Evolutionary conservation across 805 yeast species (phyloP), one percentile per base, ranked within the genome.

Genomic region (Teunomyces funiuensis): DNA sequence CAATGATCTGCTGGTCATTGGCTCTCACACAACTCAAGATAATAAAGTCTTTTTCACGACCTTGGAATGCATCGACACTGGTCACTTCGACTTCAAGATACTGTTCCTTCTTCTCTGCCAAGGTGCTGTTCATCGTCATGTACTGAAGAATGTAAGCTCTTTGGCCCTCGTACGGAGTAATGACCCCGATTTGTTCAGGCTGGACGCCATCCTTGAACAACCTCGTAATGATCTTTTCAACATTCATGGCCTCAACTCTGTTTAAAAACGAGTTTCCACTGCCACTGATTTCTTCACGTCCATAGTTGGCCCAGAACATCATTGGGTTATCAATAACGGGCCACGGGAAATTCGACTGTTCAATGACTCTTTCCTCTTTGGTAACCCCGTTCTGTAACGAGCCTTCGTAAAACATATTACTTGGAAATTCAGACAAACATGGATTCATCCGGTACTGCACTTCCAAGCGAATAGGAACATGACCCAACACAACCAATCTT

Each of bases 391-490:
- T 89, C 61, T 89, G 97, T 51, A 90, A 74, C 31, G 85, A 76
- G 22, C 97, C 97, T 53, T 90, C 97, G 60, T 90, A 90, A 55
- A 88, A 90, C 86, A 86, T 83, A 58, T 88, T 88, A 52, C 91
- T 82, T 19, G 97, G 84, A 58, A 88, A 90, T 54, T 88, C 96
- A 49, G 91, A 79, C 40, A 90, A 65, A 46, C 82, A 74, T 6
- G 97, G 97, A 57, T 90, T 85, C 97, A 90, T 90, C 67, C 98
- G 83, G 64, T 90, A 90, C 62, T 90, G 98, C 25, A 89, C 96
- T 51, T 88, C 95, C 40, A 90, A 73, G 49, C 97, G 69, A 47
- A 88, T 80, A 7, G 97, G 97, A 7, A 78, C 75, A 56, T 88
- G 90, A 2, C 96, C 96, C 45, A 88, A 73, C 10, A 82, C 70